A percentile compares a stretch with the other conserved stretches of the same genome.
phyloP scores from a whole-genome alignment of 2,329 filamentous ascomycete genomes.

The Trichoderma atrobrunneum region DNA sequence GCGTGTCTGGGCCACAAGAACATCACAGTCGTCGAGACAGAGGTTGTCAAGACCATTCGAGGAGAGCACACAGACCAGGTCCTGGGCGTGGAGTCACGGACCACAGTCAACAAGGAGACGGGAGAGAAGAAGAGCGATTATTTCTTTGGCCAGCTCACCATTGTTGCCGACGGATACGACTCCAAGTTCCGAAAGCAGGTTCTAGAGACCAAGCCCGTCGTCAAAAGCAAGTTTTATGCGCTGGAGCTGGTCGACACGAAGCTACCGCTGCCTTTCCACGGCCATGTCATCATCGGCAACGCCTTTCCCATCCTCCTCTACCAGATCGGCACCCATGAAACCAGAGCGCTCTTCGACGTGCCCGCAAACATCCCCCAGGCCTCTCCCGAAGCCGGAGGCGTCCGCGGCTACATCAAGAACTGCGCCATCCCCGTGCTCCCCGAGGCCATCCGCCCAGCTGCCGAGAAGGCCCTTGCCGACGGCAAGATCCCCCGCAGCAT shows the following conservation, averaged over 20 bases:
- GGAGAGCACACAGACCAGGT: slow-evolving; percentile 68
- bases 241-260: slow-evolving; percentile 87
- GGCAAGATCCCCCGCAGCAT: slow-evolving; percentile 77
- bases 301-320: slow-evolving; percentile 81
- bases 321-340: slow-evolving; percentile 95
- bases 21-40: slow-evolving; percentile 88
- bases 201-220: slow-evolving; percentile 62
- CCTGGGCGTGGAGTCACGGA: slow-evolving; percentile 76
- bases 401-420: slow-evolving; percentile 79
- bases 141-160: slow-evolving; percentile 86
- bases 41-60: slow-evolving; percentile 72
- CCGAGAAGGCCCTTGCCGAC: slow-evolving; percentile 71
- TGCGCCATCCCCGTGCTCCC: slow-evolving; percentile 78
- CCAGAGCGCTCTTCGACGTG: slow-evolving; percentile 83
- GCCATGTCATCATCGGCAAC: slow-evolving; percentile 83
- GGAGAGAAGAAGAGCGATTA: slow-evolving; percentile 61
- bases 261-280: slow-evolving; percentile 71
- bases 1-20: slow-evolving; percentile 74
- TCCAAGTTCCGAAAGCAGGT: slow-evolving; percentile 87
- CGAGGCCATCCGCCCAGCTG: slow-evolving; percentile 65
- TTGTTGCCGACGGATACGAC: slow-evolving; percentile 88
- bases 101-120: slow-evolving; percentile 52
- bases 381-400: slow-evolving; percentile 70
- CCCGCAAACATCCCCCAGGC: slow-evolving; percentile 75
- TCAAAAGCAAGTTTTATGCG: slow-evolving; percentile 87